Percentiles rank a stretch among this genome's conserved stretches.
Conservation (phyloP, 2,329 filamentous ascomycete genomes). For the Colletotrichum brevisporum region DNA sequence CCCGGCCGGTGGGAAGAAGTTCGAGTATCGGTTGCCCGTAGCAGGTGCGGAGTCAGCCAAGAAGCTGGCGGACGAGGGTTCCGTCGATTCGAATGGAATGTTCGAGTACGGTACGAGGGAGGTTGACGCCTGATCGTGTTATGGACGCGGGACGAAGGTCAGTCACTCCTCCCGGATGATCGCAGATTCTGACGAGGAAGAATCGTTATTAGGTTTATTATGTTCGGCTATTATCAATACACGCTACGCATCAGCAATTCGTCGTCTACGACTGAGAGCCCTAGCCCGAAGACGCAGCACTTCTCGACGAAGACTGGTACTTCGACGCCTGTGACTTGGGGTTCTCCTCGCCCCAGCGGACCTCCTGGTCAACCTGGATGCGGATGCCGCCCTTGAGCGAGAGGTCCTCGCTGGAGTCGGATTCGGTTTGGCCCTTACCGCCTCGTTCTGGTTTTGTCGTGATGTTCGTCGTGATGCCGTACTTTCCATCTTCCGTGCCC, state of each 20-base stretch:
- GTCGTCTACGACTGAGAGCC: slow-evolving; percentile 11
- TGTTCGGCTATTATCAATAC: slow-evolving; percentile 7
- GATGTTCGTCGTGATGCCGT: slow-evolving; percentile 20
- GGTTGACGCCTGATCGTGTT: slow-evolving; percentile 22
- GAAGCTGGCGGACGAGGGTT: slow-evolving; percentile 50
- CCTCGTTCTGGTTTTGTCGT: slow-evolving; percentile 14
- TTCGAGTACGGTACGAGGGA: slow-evolving; percentile 42
- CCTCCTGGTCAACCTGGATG: slow-evolving; percentile 30
- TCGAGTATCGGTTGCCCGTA: slow-evolving; percentile 52
- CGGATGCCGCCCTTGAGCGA: slow-evolving; percentile 29
- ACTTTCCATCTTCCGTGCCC: slow-evolving; percentile 26
- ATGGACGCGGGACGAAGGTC: neutral
- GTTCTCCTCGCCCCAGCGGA: slow-evolving; percentile 25
- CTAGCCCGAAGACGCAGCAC: slow-evolving; percentile 13
- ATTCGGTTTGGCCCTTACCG: slow-evolving; percentile 7
- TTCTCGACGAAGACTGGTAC: slow-evolving; percentile 24
- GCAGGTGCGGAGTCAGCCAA: slow-evolving; percentile 48
- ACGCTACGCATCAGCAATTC: slow-evolving; percentile 19
- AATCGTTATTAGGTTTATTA: slow-evolving; percentile 14
- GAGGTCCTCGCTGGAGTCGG: slow-evolving; percentile 22
- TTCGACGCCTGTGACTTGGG: slow-evolving; percentile 3
- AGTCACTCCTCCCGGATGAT: slow-evolving; percentile 6
- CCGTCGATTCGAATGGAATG: slow-evolving; percentile 51
- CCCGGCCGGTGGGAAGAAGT: slow-evolving; percentile 33
- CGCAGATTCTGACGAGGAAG: slow-evolving; percentile 22